Base-by-base conservation (phyloP, 1,284 basidiomycete species). In the Flammula alnicola region DNA sequence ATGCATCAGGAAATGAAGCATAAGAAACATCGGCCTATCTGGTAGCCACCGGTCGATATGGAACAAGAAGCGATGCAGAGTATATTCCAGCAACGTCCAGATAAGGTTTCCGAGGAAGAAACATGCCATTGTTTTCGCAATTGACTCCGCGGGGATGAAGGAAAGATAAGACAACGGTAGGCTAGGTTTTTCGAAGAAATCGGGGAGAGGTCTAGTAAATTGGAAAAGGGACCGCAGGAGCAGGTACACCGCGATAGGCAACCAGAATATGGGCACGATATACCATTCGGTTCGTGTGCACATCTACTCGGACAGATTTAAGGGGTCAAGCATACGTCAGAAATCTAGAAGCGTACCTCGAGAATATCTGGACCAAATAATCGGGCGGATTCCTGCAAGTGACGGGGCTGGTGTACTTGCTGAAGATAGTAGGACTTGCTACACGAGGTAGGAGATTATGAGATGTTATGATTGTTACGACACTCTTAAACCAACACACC, bases 1-100 rank as follows among this genome's bases (percentile, higher is more conserved):
- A 67, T 99, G 96, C 63, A 95, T 77, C 62, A 95, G 69, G 73
- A 99, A 99, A 70, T 99, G 96, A 27, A 98, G 68, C 40, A 86
- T 85, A 62, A 99, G 77, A 67, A 89, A 92, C 52, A 77, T 72
- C 16, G 89, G 88, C 49, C 76, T 78, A 69, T 98, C 96, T 5
- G 96, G 97, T 11, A 99, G 80, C 60, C 81, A 67, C n/a, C 86
- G 75, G 69, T 99, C 97, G 60, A 99, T 76, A 73, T 99, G 97
- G 84, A 99, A 99, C 45, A 99, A 74, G 83, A 98, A 98, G 25
- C 96, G 88, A 72, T 99, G 97, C 64, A 99, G 73, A n/a, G 76
- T 73, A 69, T 99, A 99, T 70, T 99, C 97, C 68, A 99, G 75
- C 53, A 98, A 68, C 0, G 96, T 98, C 96, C 96, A 99, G 59